Evolutionary conservation across 2,329 filamentous ascomycete species (phyloP), one percentile per base, ranked within the genome.

Genomic region (Ramularia collo-cygni): DNA sequence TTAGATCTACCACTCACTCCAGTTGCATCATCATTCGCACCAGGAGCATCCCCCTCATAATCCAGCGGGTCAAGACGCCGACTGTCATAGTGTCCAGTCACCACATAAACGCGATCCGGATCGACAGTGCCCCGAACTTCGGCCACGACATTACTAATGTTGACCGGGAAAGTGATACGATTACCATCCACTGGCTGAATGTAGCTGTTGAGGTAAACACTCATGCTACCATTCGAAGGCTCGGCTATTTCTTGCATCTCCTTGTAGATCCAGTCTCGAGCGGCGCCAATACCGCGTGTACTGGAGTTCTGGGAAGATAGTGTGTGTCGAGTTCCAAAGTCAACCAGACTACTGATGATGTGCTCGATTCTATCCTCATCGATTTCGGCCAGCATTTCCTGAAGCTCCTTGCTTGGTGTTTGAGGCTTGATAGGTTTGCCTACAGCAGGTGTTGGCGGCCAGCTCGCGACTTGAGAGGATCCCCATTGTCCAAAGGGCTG

Each of bases 21-120:
- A 4, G 67, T 72, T 1, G 71, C 75, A 51, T 79, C 74, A 50
- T 78, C 75, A 43, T 77, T 73, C 0, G 75, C 74, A 2, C 75
- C 75, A 0, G 75, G 75, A 2, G 72, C 68, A 47, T 77, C 71
- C 24, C 62, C 62, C 10, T 64, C 65, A 46, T 70, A 76, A 54
- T 78, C 67, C 36, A 71, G 56, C 0, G 71, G 54, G 44, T 78
- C 65, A 1, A 69, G 67, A 2, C 69, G 64, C 9, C 75, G 64
- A 37, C 64, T 70, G 48, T 78, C 75, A 53, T 77, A 76, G 50
- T 77, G 72, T 0, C 74, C 74, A 2, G 70, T 72, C 18, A 75
- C 67, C 2, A 76, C 69, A 47, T 76, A 76, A 10, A 71, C 61
- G 16, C 72, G 61, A 7, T 64, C 63, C 2, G 71, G 68, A 14